A percentile compares a stretch with the other conserved stretches of the same genome.
phyloP scores from a whole-genome alignment of 805 yeast species.

The Kluyveromyces lactis region DNA sequence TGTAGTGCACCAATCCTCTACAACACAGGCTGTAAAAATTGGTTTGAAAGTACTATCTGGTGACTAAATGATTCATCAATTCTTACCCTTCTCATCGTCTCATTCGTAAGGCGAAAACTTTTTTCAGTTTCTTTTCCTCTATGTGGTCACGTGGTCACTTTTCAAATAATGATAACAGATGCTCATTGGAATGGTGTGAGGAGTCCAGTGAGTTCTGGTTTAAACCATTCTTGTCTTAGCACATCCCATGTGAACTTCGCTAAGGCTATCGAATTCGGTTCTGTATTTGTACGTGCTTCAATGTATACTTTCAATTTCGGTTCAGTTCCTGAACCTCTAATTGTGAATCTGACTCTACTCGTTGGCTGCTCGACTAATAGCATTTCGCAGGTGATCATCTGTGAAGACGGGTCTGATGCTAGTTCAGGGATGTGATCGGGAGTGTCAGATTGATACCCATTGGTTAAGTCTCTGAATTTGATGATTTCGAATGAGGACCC shows the following conservation, averaged over 20 bases:
- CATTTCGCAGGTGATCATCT: conserved; percentile 74
- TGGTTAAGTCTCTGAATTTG: conserved; percentile 77
- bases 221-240: conserved; percentile 57
- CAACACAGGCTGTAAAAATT: too few species aligned
- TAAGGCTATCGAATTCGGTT: conserved; percentile 37
- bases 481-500: conserved; percentile 48
- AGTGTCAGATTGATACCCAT: conserved; percentile 71
- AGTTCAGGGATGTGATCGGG: conserved; percentile 47
- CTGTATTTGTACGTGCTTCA: conserved; percentile 56
- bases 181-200: conserved; percentile 8
- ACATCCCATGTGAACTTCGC: conserved; percentile 64
- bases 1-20: too few species aligned
- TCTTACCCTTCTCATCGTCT: too few species aligned
- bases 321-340: conserved; percentile 94
- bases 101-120: too few species aligned
- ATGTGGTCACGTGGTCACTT: too few species aligned
- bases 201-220: conserved; percentile 44
- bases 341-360: conserved; percentile 57
- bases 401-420: conserved; percentile 66
- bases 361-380: conserved; percentile 11
- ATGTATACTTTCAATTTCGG: conserved; percentile 89
- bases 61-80: too few species aligned
- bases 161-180: too few species aligned
- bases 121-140: neutral
- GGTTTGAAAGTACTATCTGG: too few species aligned